These are phyloP conservation scores for Pichia sp. DNA, from an alignment of 1,139 yeast species.

Conservation along the genomic window DNA sequence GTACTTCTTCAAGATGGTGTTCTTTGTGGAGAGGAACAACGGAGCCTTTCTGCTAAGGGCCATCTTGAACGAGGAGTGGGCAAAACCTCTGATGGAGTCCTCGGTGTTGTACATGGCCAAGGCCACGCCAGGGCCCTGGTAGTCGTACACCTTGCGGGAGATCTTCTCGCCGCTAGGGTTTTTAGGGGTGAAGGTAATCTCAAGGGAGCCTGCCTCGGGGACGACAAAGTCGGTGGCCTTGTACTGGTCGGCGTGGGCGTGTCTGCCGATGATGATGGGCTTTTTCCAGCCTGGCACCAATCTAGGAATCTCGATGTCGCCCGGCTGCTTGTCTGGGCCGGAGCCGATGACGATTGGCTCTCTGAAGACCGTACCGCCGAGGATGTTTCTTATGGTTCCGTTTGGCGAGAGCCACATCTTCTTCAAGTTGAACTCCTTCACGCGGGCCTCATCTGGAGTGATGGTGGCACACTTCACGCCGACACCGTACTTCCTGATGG, in stretches of 20 bases:
- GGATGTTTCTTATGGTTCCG: conserved; percentile 90
- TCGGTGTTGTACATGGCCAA: conserved; percentile 94
- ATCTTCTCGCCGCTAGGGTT: conserved; percentile 51
- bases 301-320: conserved; percentile 66
- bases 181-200: conserved; percentile 72
- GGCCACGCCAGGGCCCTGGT: conserved; percentile 77
- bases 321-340: conserved; percentile 22
- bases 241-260: conserved; percentile 95
- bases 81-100: conserved; percentile 84
- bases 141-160: conserved; percentile 64
- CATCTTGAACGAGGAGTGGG: conserved; percentile 85
- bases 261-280: conserved; percentile 95
- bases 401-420: conserved; percentile 98
- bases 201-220: conserved; percentile 74
- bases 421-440: conserved; percentile 80
- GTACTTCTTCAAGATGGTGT: conserved; percentile 87
- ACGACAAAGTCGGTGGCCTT: conserved; percentile 83
- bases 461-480: conserved; percentile 97
- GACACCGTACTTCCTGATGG: conserved; percentile 82
- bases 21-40: conserved; percentile 83
- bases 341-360: conserved; percentile 84
- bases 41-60: conserved; percentile 77
- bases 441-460: conserved; percentile 97
- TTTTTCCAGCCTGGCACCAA: conserved; percentile 90
- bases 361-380: conserved; percentile 95